These are phyloP conservation scores for Globisporangium abappressorium DNA, from an alignment of 352 stramenopile genomes.

Conservation along the genomic window DNA sequence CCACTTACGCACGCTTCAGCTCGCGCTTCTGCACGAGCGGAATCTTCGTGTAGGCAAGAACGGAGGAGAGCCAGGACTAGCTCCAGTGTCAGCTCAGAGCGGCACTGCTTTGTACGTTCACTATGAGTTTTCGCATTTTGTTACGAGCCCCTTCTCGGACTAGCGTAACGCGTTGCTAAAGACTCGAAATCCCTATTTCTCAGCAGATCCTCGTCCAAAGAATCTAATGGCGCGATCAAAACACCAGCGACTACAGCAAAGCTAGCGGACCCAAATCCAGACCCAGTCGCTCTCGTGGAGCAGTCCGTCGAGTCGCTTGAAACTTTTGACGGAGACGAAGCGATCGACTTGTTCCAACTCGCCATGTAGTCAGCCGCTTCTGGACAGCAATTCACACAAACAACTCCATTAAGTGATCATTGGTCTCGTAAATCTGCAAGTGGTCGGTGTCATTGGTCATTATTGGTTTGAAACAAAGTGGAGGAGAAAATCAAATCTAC, in stretches of 20 bases:
- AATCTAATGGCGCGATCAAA: not conserved
- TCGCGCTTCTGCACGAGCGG: constrained; percentile 44
- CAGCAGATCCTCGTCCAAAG: not conserved
- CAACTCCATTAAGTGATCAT: not conserved
- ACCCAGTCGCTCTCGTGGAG: not conserved
- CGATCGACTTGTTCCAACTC: constrained; percentile 17
- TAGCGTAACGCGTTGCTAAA: not conserved
- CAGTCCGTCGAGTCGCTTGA: constrained; percentile 3
- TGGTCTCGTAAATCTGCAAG: no score
- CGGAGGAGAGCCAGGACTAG: not conserved
- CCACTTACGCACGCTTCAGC: constrained; percentile 52
- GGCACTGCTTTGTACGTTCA: no score
- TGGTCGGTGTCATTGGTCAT: no score
- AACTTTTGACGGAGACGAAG: constrained; percentile 2
- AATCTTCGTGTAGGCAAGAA: not conserved
- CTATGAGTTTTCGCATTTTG: no score
- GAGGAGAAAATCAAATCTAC: constrained; percentile 13
- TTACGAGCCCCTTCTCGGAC: no score
- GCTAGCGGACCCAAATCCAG: not conserved
- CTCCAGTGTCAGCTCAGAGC: not conserved
- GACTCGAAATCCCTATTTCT: not conserved
- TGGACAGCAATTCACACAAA: not conserved
- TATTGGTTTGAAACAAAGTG: not conserved
- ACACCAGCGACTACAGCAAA: not conserved
- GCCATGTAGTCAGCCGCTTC: constrained; percentile 6